Evolutionary conservation across 2,329 filamentous ascomycete genomes (phyloP), one percentile per base, ranked within the genome.

Genomic region (Fusarium domesticum): DNA sequence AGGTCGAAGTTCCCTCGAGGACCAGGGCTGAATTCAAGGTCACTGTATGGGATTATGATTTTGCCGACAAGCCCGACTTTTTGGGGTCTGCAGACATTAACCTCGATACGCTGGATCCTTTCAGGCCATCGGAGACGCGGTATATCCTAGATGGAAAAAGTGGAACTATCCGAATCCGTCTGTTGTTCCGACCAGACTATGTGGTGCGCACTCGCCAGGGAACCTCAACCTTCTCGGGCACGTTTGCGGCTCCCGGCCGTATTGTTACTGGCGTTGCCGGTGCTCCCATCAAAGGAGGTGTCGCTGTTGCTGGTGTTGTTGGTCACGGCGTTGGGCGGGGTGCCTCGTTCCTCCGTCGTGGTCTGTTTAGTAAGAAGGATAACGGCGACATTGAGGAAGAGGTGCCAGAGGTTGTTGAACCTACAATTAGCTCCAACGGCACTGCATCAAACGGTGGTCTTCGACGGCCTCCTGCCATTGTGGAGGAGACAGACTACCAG

Each of bases 41-140:
- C 60, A 87, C 88, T 43, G 84, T 97, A 3, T 95, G 85, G 64
- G 93, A 98, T 64, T 98, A 92, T 81, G 93, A 98, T 66, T 95
- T 97, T 73, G 92, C 89, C 37, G 90, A 95, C 66, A 92, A 91
- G 68, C 89, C 91, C 2, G 93, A 98, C 67, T 87, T 86, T 64
- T 72, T 98, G n/a, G 93, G 93, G 35, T 78, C 76, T 47, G 77
- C 89, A 1, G 70, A 73, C 5, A 89, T 98, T 61, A 83, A 89
- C 57, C 77, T 98, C 14, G 81, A 85, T 38, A 69, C 83, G 23
- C 75, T 98, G 6, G 89, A 96, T 58, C 93, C 93, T 0, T 96
- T 97, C 75, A 80, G 80, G 62, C 80, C 83, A 10, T 81, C 87
- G 57, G 89, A 95, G 64, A 75, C 89, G 23, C 81, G 75, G 10